Conservation (phyloP, 257 asterid genomes). For the Misopates orontium region DNA sequence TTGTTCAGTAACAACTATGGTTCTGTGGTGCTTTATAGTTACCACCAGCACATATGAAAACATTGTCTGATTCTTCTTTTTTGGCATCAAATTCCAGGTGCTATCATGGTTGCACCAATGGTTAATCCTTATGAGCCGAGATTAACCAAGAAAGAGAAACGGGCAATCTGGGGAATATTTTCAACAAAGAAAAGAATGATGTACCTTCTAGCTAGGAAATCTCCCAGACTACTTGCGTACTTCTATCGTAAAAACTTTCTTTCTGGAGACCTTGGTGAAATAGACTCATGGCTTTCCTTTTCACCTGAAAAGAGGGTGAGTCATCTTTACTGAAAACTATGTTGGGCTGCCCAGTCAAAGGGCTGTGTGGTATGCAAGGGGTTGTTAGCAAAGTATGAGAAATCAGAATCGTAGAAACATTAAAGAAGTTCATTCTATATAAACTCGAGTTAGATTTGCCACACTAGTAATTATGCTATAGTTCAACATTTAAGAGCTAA, state of each 20-base stretch:
- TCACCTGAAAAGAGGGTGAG: conserved; percentile 76
- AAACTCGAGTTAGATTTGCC: no score
- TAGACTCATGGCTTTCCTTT: conserved; percentile 64
- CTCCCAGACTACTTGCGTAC: conserved; percentile 68
- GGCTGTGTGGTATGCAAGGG: no score
- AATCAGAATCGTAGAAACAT: no score
- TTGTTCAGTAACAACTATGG: no score
- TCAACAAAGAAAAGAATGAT: conserved; percentile 56
- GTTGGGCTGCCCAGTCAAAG: not conserved
- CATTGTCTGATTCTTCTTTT: no score
- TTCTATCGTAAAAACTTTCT: conserved; percentile 75
- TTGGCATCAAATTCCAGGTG: conserved; percentile 52
- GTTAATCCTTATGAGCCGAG: conserved; percentile 87
- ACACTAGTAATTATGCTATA: not conserved
- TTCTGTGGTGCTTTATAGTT: no score
- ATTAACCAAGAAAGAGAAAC: conserved; percentile 72
- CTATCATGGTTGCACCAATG: conserved; percentile 88
- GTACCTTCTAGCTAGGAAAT: conserved; percentile 69
- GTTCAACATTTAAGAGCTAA: not conserved
- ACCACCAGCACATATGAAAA: no score
- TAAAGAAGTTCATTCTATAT: no score
- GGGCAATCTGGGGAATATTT: conserved; percentile 80
- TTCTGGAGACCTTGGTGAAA: conserved; percentile 70
- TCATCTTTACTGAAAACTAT: conserved; percentile 20
- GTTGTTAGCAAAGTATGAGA: no score